A percentile compares a stretch with the other conserved stretches of the same genome.
These are phyloP conservation scores for Geotrichum phurueaensis DNA, from an alignment of 1,139 yeast genomes.

Conservation along the genomic window DNA sequence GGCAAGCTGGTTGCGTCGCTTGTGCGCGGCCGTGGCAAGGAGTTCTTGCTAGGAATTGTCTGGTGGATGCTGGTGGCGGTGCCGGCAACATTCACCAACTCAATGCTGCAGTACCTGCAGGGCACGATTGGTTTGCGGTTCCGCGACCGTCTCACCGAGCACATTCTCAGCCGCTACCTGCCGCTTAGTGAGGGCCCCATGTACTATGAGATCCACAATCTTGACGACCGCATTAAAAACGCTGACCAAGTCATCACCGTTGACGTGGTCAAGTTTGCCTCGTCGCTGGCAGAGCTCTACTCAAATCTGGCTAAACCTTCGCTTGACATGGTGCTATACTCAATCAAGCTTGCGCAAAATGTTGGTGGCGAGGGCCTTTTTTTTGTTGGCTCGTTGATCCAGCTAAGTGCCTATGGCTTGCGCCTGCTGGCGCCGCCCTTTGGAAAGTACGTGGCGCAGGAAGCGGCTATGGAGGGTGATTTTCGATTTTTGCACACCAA, in stretches of 20 bases:
- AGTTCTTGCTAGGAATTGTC: slow-evolving; percentile 57
- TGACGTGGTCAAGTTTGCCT: slow-evolving; percentile 69
- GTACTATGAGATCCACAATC: slow-evolving; percentile 51
- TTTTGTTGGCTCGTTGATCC: slow-evolving; percentile 73
- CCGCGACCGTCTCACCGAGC: slow-evolving; percentile 58
- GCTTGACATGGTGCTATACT: slow-evolving; percentile 74
- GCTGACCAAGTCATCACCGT: slow-evolving; percentile 81
- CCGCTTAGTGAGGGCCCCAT: slow-evolving; percentile 46
- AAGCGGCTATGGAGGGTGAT: slow-evolving; percentile 79
- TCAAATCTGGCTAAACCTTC: slow-evolving; percentile 86
- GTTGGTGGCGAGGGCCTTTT: slow-evolving; percentile 84
- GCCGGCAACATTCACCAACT: slow-evolving; percentile 79
- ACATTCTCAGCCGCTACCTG: slow-evolving; percentile 60
- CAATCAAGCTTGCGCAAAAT: slow-evolving; percentile 66
- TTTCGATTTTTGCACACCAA: slow-evolving; percentile 79
- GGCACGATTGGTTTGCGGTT: slow-evolving; percentile 60
- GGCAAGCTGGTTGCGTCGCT: slow-evolving; percentile 80
- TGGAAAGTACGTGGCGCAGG: slow-evolving; percentile 71
- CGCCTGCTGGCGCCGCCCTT: slow-evolving; percentile 84
- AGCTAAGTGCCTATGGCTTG: slow-evolving; percentile 67
- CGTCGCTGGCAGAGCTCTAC: slow-evolving; percentile 67
- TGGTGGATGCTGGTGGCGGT: slow-evolving; percentile 83
- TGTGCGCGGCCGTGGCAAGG: slow-evolving; percentile 61
- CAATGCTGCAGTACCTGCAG: slow-evolving; percentile 67
- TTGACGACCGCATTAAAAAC: slow-evolving; percentile 57